These are phyloP conservation scores for Chlamydomonas sphaeroides DNA, from an alignment of 139 green algal species.

Conservation along the genomic window DNA sequence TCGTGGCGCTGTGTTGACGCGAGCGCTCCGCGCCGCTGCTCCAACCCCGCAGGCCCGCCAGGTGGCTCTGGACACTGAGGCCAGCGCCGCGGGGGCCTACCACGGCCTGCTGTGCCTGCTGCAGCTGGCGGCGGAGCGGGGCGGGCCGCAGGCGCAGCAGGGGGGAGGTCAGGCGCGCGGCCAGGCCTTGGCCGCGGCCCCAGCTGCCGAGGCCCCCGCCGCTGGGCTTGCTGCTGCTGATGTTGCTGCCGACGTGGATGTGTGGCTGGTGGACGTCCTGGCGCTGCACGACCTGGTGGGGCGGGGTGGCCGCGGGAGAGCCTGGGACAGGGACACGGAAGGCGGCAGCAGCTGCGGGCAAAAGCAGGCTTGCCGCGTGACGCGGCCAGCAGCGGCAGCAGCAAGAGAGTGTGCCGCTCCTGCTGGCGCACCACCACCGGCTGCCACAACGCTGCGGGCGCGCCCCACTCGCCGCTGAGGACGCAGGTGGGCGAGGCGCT, in stretches of 20 bases:
- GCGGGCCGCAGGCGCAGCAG: background rate
- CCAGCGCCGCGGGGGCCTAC: slow-evolving; percentile 69
- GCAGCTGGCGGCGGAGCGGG: slow-evolving; percentile 73
- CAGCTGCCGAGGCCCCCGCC: background rate
- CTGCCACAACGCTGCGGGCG: too few relatives aligned
- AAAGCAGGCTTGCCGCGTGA: too few relatives aligned
- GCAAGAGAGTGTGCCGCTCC: too few relatives aligned
- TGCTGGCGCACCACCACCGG: too few relatives aligned
- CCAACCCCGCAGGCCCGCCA: slow-evolving; percentile 10
- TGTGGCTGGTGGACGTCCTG: slow-evolving; percentile 80
- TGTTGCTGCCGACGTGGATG: too few relatives aligned
- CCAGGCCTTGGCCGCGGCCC: background rate
- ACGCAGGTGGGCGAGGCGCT: slow-evolving; percentile 58
- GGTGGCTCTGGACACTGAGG: slow-evolving; percentile 80
- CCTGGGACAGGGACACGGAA: too few relatives aligned
- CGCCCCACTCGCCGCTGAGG: too few relatives aligned
- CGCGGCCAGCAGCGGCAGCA: too few relatives aligned
- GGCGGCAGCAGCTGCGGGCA: too few relatives aligned
- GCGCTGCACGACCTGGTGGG: slow-evolving; percentile 75
- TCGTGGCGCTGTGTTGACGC: background rate
- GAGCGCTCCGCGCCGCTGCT: background rate
- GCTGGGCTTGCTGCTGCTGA: too few relatives aligned
- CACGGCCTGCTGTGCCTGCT: slow-evolving; percentile 79
- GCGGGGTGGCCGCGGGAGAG: too few relatives aligned
- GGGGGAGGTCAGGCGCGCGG: too few relatives aligned